phyloP scores from a whole-genome alignment of 345 rosid genomes.

The Xanthoceras sorbifolium region DNA sequence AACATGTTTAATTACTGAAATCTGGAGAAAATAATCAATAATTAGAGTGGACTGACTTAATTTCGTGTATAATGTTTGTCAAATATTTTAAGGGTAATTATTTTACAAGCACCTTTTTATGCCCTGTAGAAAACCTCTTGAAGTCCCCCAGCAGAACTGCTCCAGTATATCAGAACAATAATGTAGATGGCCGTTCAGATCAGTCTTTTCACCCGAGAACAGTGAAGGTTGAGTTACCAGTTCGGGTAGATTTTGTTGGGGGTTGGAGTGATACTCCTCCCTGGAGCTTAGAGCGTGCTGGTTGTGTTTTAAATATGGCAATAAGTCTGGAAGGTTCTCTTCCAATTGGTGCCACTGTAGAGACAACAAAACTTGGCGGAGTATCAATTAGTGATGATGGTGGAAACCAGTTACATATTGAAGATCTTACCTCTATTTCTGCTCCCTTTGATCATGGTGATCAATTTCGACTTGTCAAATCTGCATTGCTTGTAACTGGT shows the following conservation, averaged over 20 bases:
- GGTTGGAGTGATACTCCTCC: slow-evolving; percentile 99
- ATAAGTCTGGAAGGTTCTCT: slow-evolving; percentile 76
- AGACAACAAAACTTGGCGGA: slow-evolving; percentile 61
- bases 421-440: slow-evolving; percentile 51
- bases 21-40: neutral
- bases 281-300: slow-evolving; percentile 96
- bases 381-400: slow-evolving; percentile 70
- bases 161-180: slow-evolving; percentile 30
- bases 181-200: slow-evolving; percentile 29
- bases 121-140: slow-evolving; percentile 59
- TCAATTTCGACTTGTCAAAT: slow-evolving; percentile 84
- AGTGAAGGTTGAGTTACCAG: slow-evolving; percentile 80
- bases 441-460: slow-evolving; percentile 68
- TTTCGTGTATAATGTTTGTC: slow-evolving; percentile 15
- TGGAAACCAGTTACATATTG: slow-evolving; percentile 56
- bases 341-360: slow-evolving; percentile 83
- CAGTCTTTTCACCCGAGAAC: slow-evolving; percentile 44
- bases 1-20: slow-evolving; percentile 5
- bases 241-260: slow-evolving; percentile 93
- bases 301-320: slow-evolving; percentile 94
- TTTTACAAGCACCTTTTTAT: slow-evolving; percentile 15
- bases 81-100: neutral
- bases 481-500: slow-evolving; percentile 84
- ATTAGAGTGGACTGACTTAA: slow-evolving; percentile 1
- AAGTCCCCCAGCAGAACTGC: slow-evolving; percentile 36